Evolutionary conservation across 352 stramenopile genomes (phyloP), one percentile per base, ranked within the genome.

Genomic region (Phytophthora sansomeana): DNA sequence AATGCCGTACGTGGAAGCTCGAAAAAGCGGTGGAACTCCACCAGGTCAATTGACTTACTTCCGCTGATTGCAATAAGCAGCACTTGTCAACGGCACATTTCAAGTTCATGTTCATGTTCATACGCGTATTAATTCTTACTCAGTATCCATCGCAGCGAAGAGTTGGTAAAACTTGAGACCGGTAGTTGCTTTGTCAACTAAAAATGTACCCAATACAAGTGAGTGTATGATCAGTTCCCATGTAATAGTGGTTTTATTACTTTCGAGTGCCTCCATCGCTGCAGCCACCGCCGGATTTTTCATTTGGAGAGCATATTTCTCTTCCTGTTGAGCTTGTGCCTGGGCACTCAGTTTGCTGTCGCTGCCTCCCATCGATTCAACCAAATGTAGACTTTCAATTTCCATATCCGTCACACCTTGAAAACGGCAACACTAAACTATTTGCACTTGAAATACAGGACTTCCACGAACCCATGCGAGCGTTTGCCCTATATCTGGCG

Each of bases 31-130:
- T 86, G 74, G 26, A 87, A 74, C 51, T 89, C 76, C 30, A 81
- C 67, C 32, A 89, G 44, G 41, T 84, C 78, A 30, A 87, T 86
- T n/a, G 78, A 74, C 56, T 83, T 76, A 63, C 78, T 89, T n/a
- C 42, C 65, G 9, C 80, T 89, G 28, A 4, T 14, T n/a, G 7
- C 49, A 28, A 13, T 11, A 57, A 32, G 21, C 21, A 58, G 21
- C 13, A n/a, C 17, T 43, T 30, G 26, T 52, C 16, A 52, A 17
- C 13, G 0, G 2, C 21, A 26, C 28, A 1, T 24, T 33, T 24
- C 6, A 5, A 36, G 35, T 24, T 41, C 13, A 44, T 41, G 4
- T 17, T 19, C 8, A 30, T 7, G 6, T n/a, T n/a, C n/a, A n/a
- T n/a, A n/a, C n/a, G n/a, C n/a, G n/a, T n/a, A n/a, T n/a, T n/a